Conservation (phyloP, 192 early-diverging fungal species). For the Dimargaris verticillata region DNA sequence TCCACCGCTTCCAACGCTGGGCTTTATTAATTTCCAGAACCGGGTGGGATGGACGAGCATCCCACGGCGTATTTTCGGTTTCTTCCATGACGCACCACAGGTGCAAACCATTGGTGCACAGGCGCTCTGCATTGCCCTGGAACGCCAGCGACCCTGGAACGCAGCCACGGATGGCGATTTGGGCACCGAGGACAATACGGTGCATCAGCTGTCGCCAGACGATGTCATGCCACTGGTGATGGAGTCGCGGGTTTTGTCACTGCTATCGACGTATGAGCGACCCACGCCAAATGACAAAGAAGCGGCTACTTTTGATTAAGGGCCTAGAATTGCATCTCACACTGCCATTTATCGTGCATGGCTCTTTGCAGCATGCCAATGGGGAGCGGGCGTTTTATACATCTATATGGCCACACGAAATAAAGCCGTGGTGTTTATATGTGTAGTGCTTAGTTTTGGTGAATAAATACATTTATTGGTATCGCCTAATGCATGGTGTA, state of each 20-base stretch:
- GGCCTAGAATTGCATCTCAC: too few relatives aligned
- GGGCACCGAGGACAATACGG: constrained; percentile 14
- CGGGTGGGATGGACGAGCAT: constrained; percentile 27
- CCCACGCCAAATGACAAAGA: not conserved
- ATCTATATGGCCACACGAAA: too few relatives aligned
- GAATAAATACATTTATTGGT: too few relatives aligned
- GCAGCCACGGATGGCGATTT: constrained; percentile 14
- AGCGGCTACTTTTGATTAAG: too few relatives aligned
- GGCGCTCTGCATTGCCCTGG: constrained; percentile 18
- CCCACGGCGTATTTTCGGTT: constrained; percentile 24
- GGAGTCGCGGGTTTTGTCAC: not conserved
- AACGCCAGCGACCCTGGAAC: constrained; percentile 14
- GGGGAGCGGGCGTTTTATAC: too few relatives aligned
- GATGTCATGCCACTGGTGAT: not conserved
- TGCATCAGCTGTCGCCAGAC: not conserved
- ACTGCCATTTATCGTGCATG: too few relatives aligned
- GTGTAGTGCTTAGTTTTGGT: too few relatives aligned
- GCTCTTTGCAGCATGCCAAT: too few relatives aligned
- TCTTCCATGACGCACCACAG: constrained; percentile 19
- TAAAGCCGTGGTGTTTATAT: too few relatives aligned
- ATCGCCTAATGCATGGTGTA: too few relatives aligned
- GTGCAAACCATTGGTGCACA: constrained; percentile 23
- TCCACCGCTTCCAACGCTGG: constrained; percentile 16
- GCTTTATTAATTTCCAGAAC: constrained; percentile 25
- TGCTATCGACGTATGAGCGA: not conserved